Evolutionary conservation across 2,329 filamentous ascomycete genomes (phyloP).

Genomic region (Aureobasidium mangrovei): DNA sequence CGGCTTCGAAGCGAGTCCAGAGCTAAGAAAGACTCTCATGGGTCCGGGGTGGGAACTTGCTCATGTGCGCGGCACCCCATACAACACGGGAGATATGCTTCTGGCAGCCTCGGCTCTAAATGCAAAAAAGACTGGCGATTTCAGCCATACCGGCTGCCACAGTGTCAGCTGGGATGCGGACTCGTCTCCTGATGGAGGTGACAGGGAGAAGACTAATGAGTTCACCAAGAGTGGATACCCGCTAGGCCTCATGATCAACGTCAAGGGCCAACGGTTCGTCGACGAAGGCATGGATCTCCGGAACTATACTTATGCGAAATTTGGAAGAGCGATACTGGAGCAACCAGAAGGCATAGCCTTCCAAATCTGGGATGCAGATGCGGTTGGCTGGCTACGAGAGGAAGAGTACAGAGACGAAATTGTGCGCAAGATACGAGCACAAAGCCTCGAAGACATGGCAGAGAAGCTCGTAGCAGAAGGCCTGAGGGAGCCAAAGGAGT

Average conservation of each 20-base stretch:
- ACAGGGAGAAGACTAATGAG: conserved; percentile 54
- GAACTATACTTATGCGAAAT: conserved; percentile 60
- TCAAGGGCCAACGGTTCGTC: conserved; percentile 51
- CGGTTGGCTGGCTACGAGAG: conserved; percentile 43
- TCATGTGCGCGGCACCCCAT: conserved; percentile 53
- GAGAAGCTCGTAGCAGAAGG: conserved; percentile 40
- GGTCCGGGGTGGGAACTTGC: conserved; percentile 56
- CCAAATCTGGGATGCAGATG: conserved; percentile 54
- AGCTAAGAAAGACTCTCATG: conserved; percentile 46
- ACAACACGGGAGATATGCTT: conserved; percentile 53
- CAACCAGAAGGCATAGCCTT: conserved; percentile 53
- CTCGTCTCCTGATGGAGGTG: conserved; percentile 45
- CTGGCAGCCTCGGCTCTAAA: conserved; percentile 44
- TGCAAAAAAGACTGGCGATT: conserved; percentile 46
- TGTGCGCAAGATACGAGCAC: conserved; percentile 44
- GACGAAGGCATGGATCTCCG: conserved; percentile 58
- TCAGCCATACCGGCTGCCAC: conserved; percentile 51
- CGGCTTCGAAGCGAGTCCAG: conserved; percentile 54
- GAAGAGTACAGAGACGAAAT: conserved; percentile 56
- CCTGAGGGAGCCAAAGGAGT: conserved; percentile 36
- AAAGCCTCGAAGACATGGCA: conserved; percentile 48
- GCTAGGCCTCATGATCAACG: conserved; percentile 56
- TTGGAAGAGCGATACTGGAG: conserved; percentile 52
- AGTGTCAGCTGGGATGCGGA: conserved; percentile 58
- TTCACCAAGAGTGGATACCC: conserved; percentile 63